Evolutionary conservation across 1,284 basidiomycete species (phyloP).

Genomic region (Ustilago curta): DNA sequence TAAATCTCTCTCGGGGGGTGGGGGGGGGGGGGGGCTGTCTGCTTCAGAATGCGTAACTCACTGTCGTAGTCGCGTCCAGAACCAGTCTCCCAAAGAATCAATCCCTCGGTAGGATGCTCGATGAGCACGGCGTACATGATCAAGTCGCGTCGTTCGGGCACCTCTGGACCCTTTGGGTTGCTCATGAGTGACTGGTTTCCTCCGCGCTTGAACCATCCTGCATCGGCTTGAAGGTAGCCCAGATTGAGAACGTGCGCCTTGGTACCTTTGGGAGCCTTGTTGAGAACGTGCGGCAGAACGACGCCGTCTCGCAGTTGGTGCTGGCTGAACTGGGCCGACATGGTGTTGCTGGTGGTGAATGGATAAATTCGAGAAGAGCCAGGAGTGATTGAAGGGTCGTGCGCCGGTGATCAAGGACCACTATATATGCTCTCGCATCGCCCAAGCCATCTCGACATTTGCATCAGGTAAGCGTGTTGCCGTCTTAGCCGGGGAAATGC

Average conservation of each 20-base stretch:
- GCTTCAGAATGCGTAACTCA: not conserved
- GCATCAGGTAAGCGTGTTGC: no score
- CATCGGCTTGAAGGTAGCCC: slow-evolving; percentile 63
- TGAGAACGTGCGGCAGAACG: slow-evolving; percentile 53
- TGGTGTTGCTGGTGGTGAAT: slow-evolving; percentile 1
- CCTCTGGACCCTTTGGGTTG: slow-evolving; percentile 43
- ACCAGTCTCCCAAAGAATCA: slow-evolving; percentile 66
- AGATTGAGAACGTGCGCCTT: slow-evolving; percentile 62
- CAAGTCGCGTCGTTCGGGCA: slow-evolving; percentile 51
- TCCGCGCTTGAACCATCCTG: slow-evolving; percentile 64
- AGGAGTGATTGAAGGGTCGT: no score
- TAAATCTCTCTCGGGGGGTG: not conserved
- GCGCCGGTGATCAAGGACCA: no score
- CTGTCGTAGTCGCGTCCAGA: slow-evolving; percentile 54
- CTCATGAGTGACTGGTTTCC: slow-evolving; percentile 53
- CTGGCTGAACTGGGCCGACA: slow-evolving; percentile 36
- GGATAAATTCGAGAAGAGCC: not conserved
- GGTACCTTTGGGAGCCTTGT: slow-evolving; percentile 58
- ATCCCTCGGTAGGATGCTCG: slow-evolving; percentile 64
- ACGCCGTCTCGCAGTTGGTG: slow-evolving; percentile 55
- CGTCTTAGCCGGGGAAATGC: not conserved
- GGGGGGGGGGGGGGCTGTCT: no score
- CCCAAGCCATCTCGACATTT: not conserved
- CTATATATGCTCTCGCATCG: not conserved
- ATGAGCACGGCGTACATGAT: slow-evolving; percentile 62